A percentile compares a stretch with the other conserved stretches of the same genome.
Conservation (phyloP, 1,284 basidiomycete species). For the Moniliella sp. region DNA sequence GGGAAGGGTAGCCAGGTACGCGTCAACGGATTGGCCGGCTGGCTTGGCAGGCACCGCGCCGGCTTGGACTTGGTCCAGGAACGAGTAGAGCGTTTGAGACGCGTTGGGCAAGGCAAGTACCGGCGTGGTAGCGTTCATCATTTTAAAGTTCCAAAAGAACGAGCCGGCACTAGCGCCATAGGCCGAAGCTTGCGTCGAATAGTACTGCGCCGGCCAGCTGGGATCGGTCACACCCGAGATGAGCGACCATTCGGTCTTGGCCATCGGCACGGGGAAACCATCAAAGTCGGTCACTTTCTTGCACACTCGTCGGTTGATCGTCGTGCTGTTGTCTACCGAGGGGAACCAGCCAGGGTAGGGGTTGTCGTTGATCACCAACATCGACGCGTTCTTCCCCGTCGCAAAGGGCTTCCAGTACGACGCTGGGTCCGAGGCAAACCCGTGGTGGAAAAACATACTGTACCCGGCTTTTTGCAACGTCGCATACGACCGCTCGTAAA, state of each 20-base stretch:
- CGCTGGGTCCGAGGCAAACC: too few relatives aligned
- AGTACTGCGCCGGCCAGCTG: slow-evolving; percentile 6
- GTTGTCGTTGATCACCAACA: slow-evolving; percentile 22
- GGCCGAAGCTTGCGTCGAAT: slow-evolving; percentile 15
- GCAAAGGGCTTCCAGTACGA: too few relatives aligned
- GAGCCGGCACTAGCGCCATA: slow-evolving; percentile 24
- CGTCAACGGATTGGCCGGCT: too few relatives aligned
- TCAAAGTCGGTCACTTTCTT: slow-evolving; percentile 6
- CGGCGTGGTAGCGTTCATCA: slow-evolving; percentile 7
- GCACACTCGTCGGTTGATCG: slow-evolving; percentile 14
- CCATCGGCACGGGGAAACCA: slow-evolving; percentile 11
- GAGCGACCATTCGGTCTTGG: slow-evolving; percentile 20
- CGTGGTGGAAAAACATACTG: slow-evolving; percentile 23
- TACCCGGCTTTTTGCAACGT: slow-evolving; percentile 8
- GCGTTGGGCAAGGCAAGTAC: too few relatives aligned
- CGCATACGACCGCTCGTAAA: slow-evolving; percentile 14
- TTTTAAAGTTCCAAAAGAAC: slow-evolving; percentile 24
- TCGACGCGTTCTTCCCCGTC: slow-evolving; percentile 15
- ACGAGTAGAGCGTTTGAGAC: too few relatives aligned
- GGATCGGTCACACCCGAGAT: slow-evolving; percentile 9
- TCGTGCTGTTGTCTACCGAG: background rate
- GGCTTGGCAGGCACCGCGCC: too few relatives aligned
- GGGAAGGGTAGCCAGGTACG: too few relatives aligned
- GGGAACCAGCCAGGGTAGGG: slow-evolving; percentile 16
- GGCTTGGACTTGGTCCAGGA: too few relatives aligned